phyloP scores from a whole-genome alignment of 2,329 filamentous ascomycete genomes.

The Aspergillus terreus region DNA sequence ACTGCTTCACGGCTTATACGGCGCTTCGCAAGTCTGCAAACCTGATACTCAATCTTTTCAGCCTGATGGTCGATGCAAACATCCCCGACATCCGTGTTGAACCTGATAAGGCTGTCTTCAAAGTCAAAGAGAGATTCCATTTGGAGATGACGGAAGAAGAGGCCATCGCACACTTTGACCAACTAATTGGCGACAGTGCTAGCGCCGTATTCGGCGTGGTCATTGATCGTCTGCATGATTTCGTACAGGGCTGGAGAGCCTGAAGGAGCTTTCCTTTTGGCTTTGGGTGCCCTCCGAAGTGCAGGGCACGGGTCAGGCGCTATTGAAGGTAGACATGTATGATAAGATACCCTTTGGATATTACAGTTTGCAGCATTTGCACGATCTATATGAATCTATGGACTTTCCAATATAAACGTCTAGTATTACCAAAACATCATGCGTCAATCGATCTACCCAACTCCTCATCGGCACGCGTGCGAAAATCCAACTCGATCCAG shows the following conservation, averaged over 20 bases:
- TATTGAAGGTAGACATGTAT: slow-evolving; percentile 10
- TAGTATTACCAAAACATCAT: not conserved
- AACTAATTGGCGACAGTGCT: slow-evolving; percentile 84
- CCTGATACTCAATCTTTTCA: slow-evolving; percentile 90
- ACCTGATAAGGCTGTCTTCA: slow-evolving; percentile 88
- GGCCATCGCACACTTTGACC: slow-evolving; percentile 80
- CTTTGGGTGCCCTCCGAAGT: not conserved
- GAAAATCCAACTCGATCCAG: slow-evolving; percentile 22
- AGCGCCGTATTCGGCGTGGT: slow-evolving; percentile 88
- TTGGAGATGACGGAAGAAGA: slow-evolving; percentile 89
- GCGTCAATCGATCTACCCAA: slow-evolving; percentile 10
- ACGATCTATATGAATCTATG: slow-evolving; percentile 5
- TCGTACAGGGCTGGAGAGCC: slow-evolving; percentile 87
- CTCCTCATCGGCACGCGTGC: slow-evolving; percentile 18
- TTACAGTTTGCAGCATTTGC: not conserved
- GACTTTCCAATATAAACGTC: not conserved
- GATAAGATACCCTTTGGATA: slow-evolving; percentile 3
- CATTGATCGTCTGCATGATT: slow-evolving; percentile 90
- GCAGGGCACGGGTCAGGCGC: slow-evolving; percentile 7
- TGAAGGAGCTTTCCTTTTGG: slow-evolving; percentile 28
- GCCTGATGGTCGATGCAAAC: slow-evolving; percentile 94
- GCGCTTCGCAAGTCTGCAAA: slow-evolving; percentile 86
- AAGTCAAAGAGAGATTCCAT: slow-evolving; percentile 92
- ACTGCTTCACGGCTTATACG: slow-evolving; percentile 92
- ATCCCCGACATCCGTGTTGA: slow-evolving; percentile 93